These are phyloP conservation scores for Boletus subparvulus DNA, from an alignment of 768 basidiomycete genomes.

Conservation along the genomic window DNA sequence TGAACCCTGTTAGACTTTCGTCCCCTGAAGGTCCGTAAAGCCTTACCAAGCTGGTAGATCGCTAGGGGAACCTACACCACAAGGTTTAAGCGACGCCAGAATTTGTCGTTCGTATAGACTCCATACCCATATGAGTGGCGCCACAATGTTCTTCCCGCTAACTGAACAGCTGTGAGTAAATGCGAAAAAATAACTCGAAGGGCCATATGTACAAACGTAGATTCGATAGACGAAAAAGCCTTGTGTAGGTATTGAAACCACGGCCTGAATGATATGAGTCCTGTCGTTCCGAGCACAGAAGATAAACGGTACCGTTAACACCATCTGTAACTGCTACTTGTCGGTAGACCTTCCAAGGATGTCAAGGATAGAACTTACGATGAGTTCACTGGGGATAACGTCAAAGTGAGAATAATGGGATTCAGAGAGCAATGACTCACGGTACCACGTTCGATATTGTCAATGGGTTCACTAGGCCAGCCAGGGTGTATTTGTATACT, in stretches of 20 bases:
- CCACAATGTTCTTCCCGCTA: neutral
- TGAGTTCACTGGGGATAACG: neutral
- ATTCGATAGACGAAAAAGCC: conserved; percentile 15
- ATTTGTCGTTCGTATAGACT: neutral
- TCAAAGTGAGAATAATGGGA: neutral
- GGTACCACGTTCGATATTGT: neutral
- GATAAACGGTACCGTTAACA: neutral
- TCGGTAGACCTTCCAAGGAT: neutral
- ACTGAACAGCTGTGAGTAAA: conserved; percentile 4
- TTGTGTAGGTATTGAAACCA: conserved; percentile 4
- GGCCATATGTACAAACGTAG: conserved; percentile 3
- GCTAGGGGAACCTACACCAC: neutral
- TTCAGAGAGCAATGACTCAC: neutral
- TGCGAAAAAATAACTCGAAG: no score
- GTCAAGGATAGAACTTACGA: neutral
- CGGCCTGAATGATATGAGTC: conserved; percentile 2
- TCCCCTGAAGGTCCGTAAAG: no score
- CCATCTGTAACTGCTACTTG: conserved; percentile 1
- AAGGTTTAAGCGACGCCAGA: neutral
- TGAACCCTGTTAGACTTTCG: neutral
- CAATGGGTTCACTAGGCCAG: neutral
- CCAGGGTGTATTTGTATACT: conserved; percentile 5
- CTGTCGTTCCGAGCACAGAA: no score
- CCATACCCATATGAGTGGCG: conserved; percentile 12
- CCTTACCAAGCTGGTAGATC: conserved; percentile 11